Base-by-base conservation (phyloP, 768 basidiomycete genomes). In the Leccinellum luteum region DNA sequence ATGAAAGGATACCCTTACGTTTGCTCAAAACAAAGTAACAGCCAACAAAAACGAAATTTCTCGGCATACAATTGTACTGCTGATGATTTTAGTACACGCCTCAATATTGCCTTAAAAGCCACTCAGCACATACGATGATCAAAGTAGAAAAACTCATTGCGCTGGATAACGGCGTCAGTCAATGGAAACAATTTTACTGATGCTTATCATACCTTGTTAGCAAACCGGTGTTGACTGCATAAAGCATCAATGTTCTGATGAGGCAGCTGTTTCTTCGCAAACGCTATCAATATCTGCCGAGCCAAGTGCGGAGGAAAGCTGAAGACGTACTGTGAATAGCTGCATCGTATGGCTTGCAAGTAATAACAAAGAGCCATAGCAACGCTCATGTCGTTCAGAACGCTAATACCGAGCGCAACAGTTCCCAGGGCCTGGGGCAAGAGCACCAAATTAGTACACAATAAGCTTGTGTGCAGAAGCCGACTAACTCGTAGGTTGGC, bases 21-120 rank as follows among this genome's bases (percentile, higher is more conserved):
- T 89, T 89, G 69, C 82, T 84, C 32, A 88, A 68, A 51, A 84
- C 76, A 59, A 90, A 87, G 66, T 87, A 89, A 48, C 78, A 77
- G 8, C 79, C 78, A 35, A 81, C 75, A 64, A 85, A 89, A 53
- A 85, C 79, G 51, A 89, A 75, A 60, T 85, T 87, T 12, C 55
- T 60, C 0, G 81, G 76, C 69, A 81, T 76, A 25, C 76, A 59
- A 63, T 87, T 80, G 65, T 82, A 89, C 85, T 88, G 34, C 58
- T 3, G 10, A 2, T 19, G 17, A 31, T 41, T 17, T 38, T 9
- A 38, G 35, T 17, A n/a, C 3, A 17, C 4, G 17, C 9, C 35
- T 9, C 35, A 38, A 10, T 38, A 4, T n/a, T 35, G 15, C 4
- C 17, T n/a, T 38, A 8, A n/a, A 38, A 17, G 35, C 8, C 35